A percentile compares a stretch with the other conserved stretches of the same genome.
These are phyloP conservation scores for Xylaria cubensis DNA, from an alignment of 495 filamentous ascomycete species.

Conservation along the genomic window DNA sequence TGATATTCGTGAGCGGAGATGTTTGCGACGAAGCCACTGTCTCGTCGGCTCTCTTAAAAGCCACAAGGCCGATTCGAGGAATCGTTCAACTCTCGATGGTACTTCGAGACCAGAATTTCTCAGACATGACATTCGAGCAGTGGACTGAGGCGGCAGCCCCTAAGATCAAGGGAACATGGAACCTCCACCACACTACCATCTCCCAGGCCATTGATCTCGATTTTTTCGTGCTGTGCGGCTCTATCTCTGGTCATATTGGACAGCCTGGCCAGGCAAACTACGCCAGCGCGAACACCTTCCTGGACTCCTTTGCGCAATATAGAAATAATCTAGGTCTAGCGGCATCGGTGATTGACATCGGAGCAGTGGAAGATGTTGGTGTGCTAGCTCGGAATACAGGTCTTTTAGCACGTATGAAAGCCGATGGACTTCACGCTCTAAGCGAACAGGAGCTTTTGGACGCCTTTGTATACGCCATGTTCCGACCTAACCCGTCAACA, in stretches of 20 bases:
- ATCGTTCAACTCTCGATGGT: constrained; percentile 60
- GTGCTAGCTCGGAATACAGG: neutral
- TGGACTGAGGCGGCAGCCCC: constrained; percentile 52
- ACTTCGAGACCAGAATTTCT: constrained; percentile 57
- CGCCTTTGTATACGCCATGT: too few species aligned
- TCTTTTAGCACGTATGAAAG: neutral
- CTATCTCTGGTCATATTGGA: constrained; percentile 42
- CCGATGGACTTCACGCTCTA: neutral
- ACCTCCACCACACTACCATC: constrained; percentile 57
- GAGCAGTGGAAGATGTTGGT: constrained; percentile 46
- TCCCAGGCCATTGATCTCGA: constrained; percentile 34
- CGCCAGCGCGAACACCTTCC: constrained; percentile 45
- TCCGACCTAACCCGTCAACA: too few species aligned
- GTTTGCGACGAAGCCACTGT: too few species aligned
- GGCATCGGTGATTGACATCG: constrained; percentile 46
- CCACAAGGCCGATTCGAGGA: too few species aligned
- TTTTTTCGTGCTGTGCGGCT: constrained; percentile 49
- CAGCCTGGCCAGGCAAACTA: constrained; percentile 51
- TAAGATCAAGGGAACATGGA: constrained; percentile 61
- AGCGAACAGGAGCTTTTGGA: constrained; percentile 5
- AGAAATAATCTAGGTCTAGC: constrained; percentile 39
- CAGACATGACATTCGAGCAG: constrained; percentile 54
- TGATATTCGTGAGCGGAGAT: too few species aligned
- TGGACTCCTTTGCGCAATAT: constrained; percentile 49
- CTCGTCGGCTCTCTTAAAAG: too few species aligned